phyloP scores from a whole-genome alignment of 768 basidiomycete genomes.

The Suillus brevipes region DNA sequence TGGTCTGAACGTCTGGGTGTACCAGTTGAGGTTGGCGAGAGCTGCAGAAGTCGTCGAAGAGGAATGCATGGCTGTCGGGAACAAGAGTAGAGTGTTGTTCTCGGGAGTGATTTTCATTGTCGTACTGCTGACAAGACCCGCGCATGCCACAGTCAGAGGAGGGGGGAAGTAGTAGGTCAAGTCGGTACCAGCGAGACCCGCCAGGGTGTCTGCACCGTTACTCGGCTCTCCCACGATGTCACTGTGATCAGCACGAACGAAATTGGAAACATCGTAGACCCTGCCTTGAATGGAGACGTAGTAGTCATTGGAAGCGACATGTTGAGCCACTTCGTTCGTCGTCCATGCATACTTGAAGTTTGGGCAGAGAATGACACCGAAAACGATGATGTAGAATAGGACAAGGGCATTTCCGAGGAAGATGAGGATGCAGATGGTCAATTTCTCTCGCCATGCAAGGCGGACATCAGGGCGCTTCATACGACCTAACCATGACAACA shows the following conservation, averaged over 20 bases:
- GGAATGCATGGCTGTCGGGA: slow-evolving; percentile 52
- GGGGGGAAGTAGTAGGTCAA: slow-evolving; percentile 63
- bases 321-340: slow-evolving; percentile 47
- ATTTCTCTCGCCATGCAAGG: slow-evolving; percentile 70
- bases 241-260: slow-evolving; percentile 61
- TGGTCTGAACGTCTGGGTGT: slow-evolving; percentile 53
- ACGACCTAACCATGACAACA: slow-evolving; percentile 49
- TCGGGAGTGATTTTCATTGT: slow-evolving; percentile 41
- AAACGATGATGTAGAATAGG: slow-evolving; percentile 67
- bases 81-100: slow-evolving; percentile 47
- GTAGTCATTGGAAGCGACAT: slow-evolving; percentile 52
- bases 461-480: slow-evolving; percentile 71
- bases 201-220: slow-evolving; percentile 46
- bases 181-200: slow-evolving; percentile 60
- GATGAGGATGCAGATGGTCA: slow-evolving; percentile 64
- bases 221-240: slow-evolving; percentile 56
- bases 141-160: slow-evolving; percentile 59
- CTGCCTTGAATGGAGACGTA: slow-evolving; percentile 64
- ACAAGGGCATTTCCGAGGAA: slow-evolving; percentile 51
- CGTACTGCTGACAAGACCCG: slow-evolving; percentile 52
- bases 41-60: slow-evolving; percentile 40
- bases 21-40: slow-evolving; percentile 50
- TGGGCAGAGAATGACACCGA: slow-evolving; percentile 62
- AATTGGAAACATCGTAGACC: slow-evolving; percentile 62
- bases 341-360: slow-evolving; percentile 63